A percentile compares a stretch with the other conserved stretches of the same genome.
These are phyloP conservation scores for Candida stauntonica DNA, from an alignment of 805 yeast genomes.

Conservation along the genomic window DNA sequence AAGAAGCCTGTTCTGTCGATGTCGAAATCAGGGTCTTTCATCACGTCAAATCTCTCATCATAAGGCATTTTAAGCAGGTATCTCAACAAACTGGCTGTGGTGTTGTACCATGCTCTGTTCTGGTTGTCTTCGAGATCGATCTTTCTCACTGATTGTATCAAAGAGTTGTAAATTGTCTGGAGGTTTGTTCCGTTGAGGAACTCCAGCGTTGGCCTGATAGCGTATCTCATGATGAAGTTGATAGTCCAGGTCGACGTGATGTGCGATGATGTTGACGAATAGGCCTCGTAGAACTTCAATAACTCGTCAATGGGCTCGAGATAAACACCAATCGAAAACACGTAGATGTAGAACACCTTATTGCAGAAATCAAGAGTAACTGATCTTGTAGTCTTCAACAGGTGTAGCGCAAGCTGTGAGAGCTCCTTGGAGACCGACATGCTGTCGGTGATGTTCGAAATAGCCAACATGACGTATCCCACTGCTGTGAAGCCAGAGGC, in stretches of 20 bases:
- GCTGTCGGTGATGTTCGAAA: constrained; percentile 29
- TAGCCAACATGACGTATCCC: constrained; percentile 38
- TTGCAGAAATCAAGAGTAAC: constrained; percentile 34
- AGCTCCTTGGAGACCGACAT: constrained; percentile 38
- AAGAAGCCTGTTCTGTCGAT: constrained; percentile 5
- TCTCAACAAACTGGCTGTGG: constrained; percentile 9
- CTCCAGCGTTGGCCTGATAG: constrained; percentile 15
- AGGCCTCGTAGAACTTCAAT: constrained; percentile 27
- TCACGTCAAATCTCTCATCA: constrained; percentile 16
- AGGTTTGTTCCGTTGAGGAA: constrained; percentile 13
- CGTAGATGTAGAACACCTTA: constrained; percentile 39
- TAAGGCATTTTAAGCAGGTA: constrained; percentile 15
- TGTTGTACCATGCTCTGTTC: constrained; percentile 17
- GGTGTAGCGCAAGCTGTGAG: constrained; percentile 35
- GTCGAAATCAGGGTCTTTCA: constrained; percentile 5
- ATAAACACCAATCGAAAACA: constrained; percentile 37
- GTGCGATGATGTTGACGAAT: constrained; percentile 21
- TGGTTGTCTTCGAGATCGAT: constrained; percentile 11
- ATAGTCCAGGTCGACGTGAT: constrained; percentile 9
- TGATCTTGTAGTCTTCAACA: constrained; percentile 31
- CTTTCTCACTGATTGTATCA: constrained; percentile 11
- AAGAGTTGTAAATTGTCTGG: constrained; percentile 11
- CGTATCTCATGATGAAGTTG: constrained; percentile 15
- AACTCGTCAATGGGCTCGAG: constrained; percentile 37
- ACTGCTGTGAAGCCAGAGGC: constrained; percentile 35